A percentile compares a stretch with the other conserved stretches of the same genome.
phyloP scores from a whole-genome alignment of 352 stramenopile genomes.

The Globisporangium viniferum region DNA sequence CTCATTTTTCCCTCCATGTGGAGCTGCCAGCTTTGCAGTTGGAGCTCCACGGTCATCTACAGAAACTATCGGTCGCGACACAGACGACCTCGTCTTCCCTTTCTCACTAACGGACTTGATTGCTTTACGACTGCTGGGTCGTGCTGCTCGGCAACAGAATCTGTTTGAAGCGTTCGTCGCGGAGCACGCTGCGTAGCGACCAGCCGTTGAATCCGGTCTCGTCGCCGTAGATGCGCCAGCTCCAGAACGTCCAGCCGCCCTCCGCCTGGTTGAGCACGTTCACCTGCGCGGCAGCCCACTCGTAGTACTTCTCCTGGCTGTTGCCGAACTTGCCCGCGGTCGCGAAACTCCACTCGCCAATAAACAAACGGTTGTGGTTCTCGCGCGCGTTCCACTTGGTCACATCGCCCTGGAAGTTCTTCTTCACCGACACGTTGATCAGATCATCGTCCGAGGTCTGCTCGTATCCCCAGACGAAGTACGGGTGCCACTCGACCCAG shows the following conservation, averaged over 20 bases:
- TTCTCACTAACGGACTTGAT: neutral
- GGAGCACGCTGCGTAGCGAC: conserved; percentile 59
- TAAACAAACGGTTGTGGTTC: conserved; percentile 40
- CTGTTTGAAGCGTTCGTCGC: conserved; percentile 27
- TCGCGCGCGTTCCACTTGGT: conserved; percentile 36
- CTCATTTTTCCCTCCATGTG: neutral
- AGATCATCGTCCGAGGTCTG: conserved; percentile 45
- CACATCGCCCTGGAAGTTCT: conserved; percentile 37
- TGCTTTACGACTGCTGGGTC: neutral
- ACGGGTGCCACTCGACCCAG: conserved; percentile 82
- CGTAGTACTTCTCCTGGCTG: conserved; percentile 36
- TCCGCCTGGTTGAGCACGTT: conserved; percentile 47
- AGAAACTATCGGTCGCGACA: neutral
- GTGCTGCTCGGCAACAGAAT: conserved; percentile 11
- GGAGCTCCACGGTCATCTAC: neutral
- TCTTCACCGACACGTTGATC: conserved; percentile 37
- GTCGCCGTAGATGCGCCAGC: conserved; percentile 66
- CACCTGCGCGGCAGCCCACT: conserved; percentile 46
- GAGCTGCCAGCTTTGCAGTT: neutral
- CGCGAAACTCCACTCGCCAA: conserved; percentile 48
- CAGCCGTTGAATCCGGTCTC: conserved; percentile 56
- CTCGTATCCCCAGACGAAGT: conserved; percentile 83
- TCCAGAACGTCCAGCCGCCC: conserved; percentile 77
- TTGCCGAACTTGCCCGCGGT: conserved; percentile 53
- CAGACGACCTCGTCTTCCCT: neutral